Evolutionary conservation across 1,139 yeast genomes (phyloP).

Genomic region (Zygotorulaspora mrakii): DNA sequence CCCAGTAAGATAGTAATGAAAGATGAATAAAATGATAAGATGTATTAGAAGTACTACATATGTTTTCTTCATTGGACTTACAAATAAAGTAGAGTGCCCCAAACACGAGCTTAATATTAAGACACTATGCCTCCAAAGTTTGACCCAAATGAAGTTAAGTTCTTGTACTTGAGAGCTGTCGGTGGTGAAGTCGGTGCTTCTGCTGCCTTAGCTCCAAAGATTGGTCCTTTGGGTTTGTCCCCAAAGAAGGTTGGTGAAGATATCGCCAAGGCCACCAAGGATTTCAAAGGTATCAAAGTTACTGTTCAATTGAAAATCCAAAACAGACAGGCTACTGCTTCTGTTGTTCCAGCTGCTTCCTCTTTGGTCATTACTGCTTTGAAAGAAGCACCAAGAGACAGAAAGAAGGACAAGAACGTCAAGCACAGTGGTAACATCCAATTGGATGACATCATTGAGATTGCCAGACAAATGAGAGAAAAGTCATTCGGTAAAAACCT

Average conservation of each 20-base stretch:
- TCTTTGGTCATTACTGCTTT: slow-evolving; percentile 98
- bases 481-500: slow-evolving; percentile 98
- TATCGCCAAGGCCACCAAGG: slow-evolving; percentile 99
- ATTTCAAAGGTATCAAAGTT: slow-evolving; percentile 98
- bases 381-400: slow-evolving; percentile 99
- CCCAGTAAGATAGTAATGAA: slow-evolving; percentile 5
- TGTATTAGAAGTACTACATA: not conserved
- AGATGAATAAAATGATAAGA: slow-evolving; percentile 4
- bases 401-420: slow-evolving; percentile 99
- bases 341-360: slow-evolving; percentile 99
- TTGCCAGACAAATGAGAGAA: slow-evolving; percentile 96
- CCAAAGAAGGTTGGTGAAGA: slow-evolving; percentile 99
- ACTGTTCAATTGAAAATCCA: slow-evolving; percentile 98
- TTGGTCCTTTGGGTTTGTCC: slow-evolving; percentile 99
- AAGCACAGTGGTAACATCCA: slow-evolving; percentile 99
- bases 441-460: slow-evolving; percentile 92
- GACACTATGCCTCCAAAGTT: slow-evolving; percentile 86
- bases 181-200: slow-evolving; percentile 99
- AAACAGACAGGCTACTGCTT: slow-evolving; percentile 99
- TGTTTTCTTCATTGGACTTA: not conserved
- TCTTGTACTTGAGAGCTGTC: slow-evolving; percentile 98
- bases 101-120: slow-evolving; percentile 22
- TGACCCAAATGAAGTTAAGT: slow-evolving; percentile 98
- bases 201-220: slow-evolving; percentile 99
- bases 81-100: slow-evolving; percentile 16